Evolutionary conservation across 2,329 filamentous ascomycete genomes (phyloP).

Genomic region (Cladosporium sp.): DNA sequence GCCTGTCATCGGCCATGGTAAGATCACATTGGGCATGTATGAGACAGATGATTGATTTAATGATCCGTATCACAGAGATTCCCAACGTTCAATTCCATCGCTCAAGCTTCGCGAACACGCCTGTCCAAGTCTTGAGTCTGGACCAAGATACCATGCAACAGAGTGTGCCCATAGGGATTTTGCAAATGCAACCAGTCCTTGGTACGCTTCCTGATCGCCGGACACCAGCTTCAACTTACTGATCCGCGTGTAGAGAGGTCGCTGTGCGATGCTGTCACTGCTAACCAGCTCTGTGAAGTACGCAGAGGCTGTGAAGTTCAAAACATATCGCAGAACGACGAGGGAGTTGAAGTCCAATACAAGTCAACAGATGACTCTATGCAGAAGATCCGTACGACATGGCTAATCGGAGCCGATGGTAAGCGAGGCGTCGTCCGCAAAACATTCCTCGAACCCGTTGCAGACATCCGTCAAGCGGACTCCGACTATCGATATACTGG

Average conservation of each 20-base stretch:
- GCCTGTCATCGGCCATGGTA: not conserved
- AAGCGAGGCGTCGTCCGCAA: slow-evolving; percentile 51
- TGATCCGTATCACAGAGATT: not conserved
- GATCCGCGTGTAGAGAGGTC: not conserved
- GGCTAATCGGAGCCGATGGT: slow-evolving; percentile 49
- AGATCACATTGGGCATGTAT: not conserved
- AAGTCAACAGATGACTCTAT: not conserved
- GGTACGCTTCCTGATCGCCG: not conserved
- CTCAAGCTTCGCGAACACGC: not conserved
- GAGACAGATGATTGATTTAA: not conserved
- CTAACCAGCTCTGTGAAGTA: not conserved
- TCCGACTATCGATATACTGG: slow-evolving; percentile 38
- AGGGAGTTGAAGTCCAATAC: not conserved
- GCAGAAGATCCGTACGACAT: slow-evolving; percentile 28
- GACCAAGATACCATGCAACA: not conserved
- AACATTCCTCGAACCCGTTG: slow-evolving; percentile 46
- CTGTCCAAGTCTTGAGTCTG: not conserved
- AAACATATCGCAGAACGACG: not conserved
- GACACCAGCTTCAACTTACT: not conserved
- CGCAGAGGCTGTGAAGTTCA: not conserved
- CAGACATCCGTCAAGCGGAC: slow-evolving; percentile 39
- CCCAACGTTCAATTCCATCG: not conserved
- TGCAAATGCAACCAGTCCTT: not conserved
- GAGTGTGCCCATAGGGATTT: not conserved
- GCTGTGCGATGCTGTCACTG: not conserved